phyloP scores from a whole-genome alignment of 164 flowering plant species.

The Stephania cephalantha region DNA sequence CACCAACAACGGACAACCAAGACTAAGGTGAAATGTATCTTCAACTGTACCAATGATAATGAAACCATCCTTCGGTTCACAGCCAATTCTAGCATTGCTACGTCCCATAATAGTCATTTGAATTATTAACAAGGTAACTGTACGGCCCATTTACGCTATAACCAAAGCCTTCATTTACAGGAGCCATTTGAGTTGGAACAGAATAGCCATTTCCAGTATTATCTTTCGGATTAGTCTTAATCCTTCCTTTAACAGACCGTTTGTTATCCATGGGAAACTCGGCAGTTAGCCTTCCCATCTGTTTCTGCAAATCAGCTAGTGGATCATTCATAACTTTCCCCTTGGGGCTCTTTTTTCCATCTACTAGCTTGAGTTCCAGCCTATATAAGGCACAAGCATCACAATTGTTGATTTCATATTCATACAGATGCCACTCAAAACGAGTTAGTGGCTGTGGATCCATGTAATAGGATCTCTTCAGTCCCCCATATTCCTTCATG shows the following conservation, averaged over 20 bases:
- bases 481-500: constrained; percentile 81
- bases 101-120: constrained; percentile 42
- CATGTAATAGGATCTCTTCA: constrained; percentile 97
- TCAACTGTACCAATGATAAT: neutral
- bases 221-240: constrained; percentile 36
- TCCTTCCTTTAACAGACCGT: constrained; percentile 49
- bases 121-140: constrained; percentile 48
- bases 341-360: constrained; percentile 73
- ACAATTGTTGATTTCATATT: constrained; percentile 87
- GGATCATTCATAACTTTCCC: constrained; percentile 63
- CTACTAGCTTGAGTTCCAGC: constrained; percentile 80
- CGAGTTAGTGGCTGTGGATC: constrained; percentile 84
- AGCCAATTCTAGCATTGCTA: constrained; percentile 13
- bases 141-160: constrained; percentile 36
- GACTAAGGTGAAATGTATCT: constrained; percentile 10
- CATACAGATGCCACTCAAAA: constrained; percentile 94
- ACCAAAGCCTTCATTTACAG: constrained; percentile 34
- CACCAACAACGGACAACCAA: constrained; percentile 1
- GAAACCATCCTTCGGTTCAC: neutral
- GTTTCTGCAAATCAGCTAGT: constrained; percentile 88
- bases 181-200: constrained; percentile 27
- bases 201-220: constrained; percentile 15
- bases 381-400: constrained; percentile 86
- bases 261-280: constrained; percentile 68
- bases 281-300: constrained; percentile 86